Evolutionary conservation across 2,329 filamentous ascomycete species (phyloP), one percentile per base, ranked within the genome.

Genomic region (Hirsutella minnesotensis): DNA sequence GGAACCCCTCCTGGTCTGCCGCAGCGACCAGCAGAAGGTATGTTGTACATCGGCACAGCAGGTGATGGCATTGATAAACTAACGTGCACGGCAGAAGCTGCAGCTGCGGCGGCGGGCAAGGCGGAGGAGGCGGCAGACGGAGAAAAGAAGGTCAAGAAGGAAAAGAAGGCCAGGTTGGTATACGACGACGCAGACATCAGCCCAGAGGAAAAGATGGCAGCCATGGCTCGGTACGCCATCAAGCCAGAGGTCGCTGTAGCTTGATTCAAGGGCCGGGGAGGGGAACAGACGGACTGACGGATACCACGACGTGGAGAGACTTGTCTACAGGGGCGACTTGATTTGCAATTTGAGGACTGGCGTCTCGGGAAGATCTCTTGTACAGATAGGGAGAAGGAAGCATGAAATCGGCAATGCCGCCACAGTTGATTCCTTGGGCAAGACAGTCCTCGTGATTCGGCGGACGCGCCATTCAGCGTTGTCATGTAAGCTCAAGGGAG

Each of bases 161-260:
- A 78, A 51, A 76, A 79, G 58, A 81, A 79, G 56, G 70, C 71
- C 44, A 74, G 77, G 59, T 80, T 95, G 75, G 71, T 94, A 24
- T 95, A 92, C 66, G 80, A 80, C 48, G 86, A 94, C 57, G 79
- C 83, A 41, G 81, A 83, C 45, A 68, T 80, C 55, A 92, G 85
- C 55, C 85, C 87, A 2, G 89, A 95, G 67, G 89, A 95, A 72
- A 86, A 81, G 65, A 88, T 94, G 85, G 83, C 86, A 22, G 66
- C 69, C 57, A 67, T 92, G 66, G 71, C 83, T 47, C 81, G 79
- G 62, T 95, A 94, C 67, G 79, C 81, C 53, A 83, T 77, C 44
- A 50, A 7, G 9, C n/a, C 19, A 5, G 34, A 41, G 15, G 36
- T 10, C n/a, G 40, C 29, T 16, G 15, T 18, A 3, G 13, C 36